Evolutionary conservation across 495 filamentous ascomycete species (phyloP).

Genomic region (Penicillium angulare): DNA sequence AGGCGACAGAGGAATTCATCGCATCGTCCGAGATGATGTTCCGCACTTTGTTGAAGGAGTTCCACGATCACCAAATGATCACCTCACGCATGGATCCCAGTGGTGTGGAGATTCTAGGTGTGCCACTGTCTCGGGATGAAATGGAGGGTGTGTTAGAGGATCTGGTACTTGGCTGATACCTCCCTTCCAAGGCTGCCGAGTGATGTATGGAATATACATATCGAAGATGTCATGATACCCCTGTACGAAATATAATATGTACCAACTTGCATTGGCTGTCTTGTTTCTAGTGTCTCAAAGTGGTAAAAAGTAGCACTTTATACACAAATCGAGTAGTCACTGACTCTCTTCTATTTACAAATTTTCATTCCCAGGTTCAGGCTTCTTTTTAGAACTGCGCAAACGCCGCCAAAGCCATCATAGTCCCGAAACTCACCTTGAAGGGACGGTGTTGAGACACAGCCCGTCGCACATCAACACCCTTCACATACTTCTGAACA

Average conservation of each 20-base stretch:
- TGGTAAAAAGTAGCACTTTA: no score
- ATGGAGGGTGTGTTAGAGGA: slow-evolving; percentile 89
- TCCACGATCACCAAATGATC: slow-evolving; percentile 97
- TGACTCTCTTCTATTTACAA: no score
- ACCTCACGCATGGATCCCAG: slow-evolving; percentile 78
- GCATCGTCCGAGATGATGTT: slow-evolving; percentile 96
- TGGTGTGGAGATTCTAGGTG: slow-evolving; percentile 79
- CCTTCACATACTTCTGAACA: slow-evolving; percentile 59
- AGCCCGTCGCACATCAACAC: slow-evolving; percentile 54
- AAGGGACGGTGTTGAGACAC: slow-evolving; percentile 69
- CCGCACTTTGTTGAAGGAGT: slow-evolving; percentile 90
- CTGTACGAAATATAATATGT: slow-evolving; percentile 24
- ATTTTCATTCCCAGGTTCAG: background rate
- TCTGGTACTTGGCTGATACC: slow-evolving; percentile 48
- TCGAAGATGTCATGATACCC: slow-evolving; percentile 34
- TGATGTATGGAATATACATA: slow-evolving; percentile 15
- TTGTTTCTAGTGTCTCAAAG: background rate
- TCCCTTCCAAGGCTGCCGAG: background rate
- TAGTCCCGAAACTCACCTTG: slow-evolving; percentile 73
- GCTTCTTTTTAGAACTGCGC: slow-evolving; percentile 39
- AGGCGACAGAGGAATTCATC: slow-evolving; percentile 93
- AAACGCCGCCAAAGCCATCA: slow-evolving; percentile 78
- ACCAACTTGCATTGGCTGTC: slow-evolving; percentile 5
- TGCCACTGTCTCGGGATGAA: slow-evolving; percentile 85
- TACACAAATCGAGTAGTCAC: no score